Conservation (phyloP, 2,329 filamentous ascomycete species). For the Ophiostoma fasciatum region DNA sequence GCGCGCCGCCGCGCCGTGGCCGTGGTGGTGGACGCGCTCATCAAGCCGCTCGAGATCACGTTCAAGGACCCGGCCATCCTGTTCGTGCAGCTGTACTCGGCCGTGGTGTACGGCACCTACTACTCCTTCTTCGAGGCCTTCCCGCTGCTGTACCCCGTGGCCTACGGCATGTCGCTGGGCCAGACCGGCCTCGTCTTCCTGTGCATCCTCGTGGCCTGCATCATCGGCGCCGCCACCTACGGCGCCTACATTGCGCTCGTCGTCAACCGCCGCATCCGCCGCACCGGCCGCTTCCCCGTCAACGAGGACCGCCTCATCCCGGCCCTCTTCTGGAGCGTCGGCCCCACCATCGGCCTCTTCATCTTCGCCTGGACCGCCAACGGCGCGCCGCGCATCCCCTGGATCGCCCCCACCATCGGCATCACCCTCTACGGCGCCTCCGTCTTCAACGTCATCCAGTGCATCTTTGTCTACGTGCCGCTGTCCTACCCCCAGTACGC, state of each 20-base stretch:
- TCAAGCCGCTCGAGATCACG: constrained; percentile 38
- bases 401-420: constrained; percentile 41
- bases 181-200: constrained; percentile 46
- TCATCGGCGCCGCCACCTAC: constrained; percentile 36
- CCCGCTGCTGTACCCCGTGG: constrained; percentile 43
- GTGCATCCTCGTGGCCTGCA: constrained; percentile 41
- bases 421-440: constrained; percentile 37
- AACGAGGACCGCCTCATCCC: constrained; percentile 42
- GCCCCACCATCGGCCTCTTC: constrained; percentile 44
- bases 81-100: constrained; percentile 47
- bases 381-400: constrained; percentile 30
- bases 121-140: constrained; percentile 54
- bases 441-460: constrained; percentile 42
- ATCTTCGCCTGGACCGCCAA: constrained; percentile 42
- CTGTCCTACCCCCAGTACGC: constrained; percentile 41
- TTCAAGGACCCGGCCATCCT: constrained; percentile 46
- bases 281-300: constrained; percentile 28
- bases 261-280: constrained; percentile 33
- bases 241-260: constrained; percentile 35
- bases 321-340: constrained; percentile 36
- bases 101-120: constrained; percentile 47
- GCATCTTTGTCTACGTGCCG: constrained; percentile 45
- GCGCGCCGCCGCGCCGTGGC: constrained; percentile 12
- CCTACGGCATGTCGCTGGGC: constrained; percentile 45
- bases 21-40: constrained; percentile 39